Conservation (phyloP, 202 grass and related monocot genomes). For the Miscanthus sacchariflorus region DNA sequence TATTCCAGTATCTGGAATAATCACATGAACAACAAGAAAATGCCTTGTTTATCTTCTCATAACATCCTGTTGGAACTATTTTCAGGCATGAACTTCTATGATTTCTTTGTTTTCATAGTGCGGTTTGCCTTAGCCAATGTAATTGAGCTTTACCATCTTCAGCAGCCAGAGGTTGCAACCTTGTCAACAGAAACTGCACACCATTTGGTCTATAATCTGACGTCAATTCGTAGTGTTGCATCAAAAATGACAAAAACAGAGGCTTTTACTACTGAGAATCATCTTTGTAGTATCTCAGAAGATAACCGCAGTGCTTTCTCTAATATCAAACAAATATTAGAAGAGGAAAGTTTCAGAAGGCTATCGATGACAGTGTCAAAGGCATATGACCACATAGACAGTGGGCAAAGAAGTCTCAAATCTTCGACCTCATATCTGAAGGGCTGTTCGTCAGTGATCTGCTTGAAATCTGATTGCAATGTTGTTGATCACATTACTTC, state of each 20-base stretch:
- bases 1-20: conserved; percentile 31
- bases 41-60: conserved; percentile 40
- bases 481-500: conserved; percentile 53
- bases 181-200: conserved; percentile 45
- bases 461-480: conserved; percentile 51
- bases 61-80: conserved; percentile 47
- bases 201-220: conserved; percentile 67
- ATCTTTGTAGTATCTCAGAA: conserved; percentile 63
- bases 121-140: conserved; percentile 70
- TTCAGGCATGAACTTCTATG: conserved; percentile 97
- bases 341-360: conserved; percentile 73
- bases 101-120: conserved; percentile 92
- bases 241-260: conserved; percentile 71
- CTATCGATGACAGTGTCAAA: conserved; percentile 54
- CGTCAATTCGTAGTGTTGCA: conserved; percentile 66
- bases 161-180: conserved; percentile 41
- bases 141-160: conserved; percentile 68
- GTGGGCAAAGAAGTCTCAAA: conserved; percentile 20
- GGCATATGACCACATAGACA: conserved; percentile 56
- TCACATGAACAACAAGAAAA: conserved; percentile 27
- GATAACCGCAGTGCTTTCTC: conserved; percentile 82
- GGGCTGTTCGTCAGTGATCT: conserved; percentile 57
- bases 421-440: conserved; percentile 38
- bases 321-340: conserved; percentile 69
- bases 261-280: conserved; percentile 67